Evolutionary conservation across 78 protist species (phyloP).

Genomic region (Cavenderia fasciculata): DNA sequence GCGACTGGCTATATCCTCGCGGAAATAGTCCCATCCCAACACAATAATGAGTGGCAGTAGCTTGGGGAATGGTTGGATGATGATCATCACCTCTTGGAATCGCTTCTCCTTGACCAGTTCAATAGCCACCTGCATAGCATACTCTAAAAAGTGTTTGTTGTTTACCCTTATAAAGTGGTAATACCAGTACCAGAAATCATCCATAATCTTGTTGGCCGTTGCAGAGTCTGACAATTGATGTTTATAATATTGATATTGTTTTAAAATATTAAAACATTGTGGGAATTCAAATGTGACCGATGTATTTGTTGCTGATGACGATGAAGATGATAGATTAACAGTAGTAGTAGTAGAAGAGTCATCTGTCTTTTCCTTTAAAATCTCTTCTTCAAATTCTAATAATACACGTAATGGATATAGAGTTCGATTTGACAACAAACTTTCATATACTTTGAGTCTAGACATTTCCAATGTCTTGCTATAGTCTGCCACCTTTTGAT

Average conservation of each 20-base stretch:
- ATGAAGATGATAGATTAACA: too few relatives aligned
- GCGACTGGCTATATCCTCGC: constrained; percentile 33
- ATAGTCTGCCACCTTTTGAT: not conserved
- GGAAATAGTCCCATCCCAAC: constrained; percentile 69
- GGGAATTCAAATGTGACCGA: not conserved
- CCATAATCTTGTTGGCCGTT: constrained; percentile 3
- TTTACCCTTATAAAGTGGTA: constrained; percentile 68
- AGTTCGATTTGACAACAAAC: constrained; percentile 38
- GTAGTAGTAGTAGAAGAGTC: too few relatives aligned
- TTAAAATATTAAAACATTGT: constrained; percentile 25
- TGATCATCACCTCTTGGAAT: constrained; percentile 26
- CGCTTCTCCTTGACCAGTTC: constrained; percentile 19
- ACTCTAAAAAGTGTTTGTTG: constrained; percentile 43
- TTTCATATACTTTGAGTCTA: constrained; percentile 29
- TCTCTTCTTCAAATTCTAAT: constrained; percentile 7
- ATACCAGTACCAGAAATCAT: constrained; percentile 74
- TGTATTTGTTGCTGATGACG: too few relatives aligned
- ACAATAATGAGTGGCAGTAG: constrained; percentile 45
- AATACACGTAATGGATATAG: constrained; percentile 19
- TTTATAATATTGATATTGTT: constrained; percentile 30
- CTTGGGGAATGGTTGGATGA: constrained; percentile 46
- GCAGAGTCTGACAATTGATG: not conserved
- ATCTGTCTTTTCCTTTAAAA: not conserved
- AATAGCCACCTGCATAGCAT: constrained; percentile 26
- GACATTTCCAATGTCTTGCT: constrained; percentile 4